Percentiles rank a stretch among this genome's conserved stretches.
Conservation (phyloP, 345 rosid species). For the Aquilaria sinensis region DNA sequence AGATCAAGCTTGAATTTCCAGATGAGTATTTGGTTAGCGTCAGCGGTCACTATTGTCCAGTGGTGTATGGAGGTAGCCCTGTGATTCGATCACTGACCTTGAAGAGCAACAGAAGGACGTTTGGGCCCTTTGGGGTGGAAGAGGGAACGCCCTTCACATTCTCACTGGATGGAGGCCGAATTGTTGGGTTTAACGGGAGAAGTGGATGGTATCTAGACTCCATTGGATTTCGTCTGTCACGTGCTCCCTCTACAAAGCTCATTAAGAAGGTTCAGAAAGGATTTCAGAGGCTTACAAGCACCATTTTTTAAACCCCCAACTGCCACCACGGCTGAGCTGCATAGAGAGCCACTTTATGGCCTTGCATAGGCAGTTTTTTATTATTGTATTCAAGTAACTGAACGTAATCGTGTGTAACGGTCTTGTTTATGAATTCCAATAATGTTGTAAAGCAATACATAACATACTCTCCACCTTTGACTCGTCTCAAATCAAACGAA, state of each 20-base stretch:
- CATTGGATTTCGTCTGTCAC: slow-evolving; percentile 51
- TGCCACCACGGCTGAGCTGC: no score
- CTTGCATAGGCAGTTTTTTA: background rate
- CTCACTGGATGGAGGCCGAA: slow-evolving; percentile 41
- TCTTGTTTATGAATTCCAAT: no score
- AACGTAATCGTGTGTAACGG: no score
- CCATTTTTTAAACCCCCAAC: slow-evolving; percentile 3
- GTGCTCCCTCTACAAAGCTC: slow-evolving; percentile 34
- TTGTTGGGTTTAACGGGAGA: slow-evolving; percentile 64
- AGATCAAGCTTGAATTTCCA: slow-evolving; percentile 73
- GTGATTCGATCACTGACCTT: slow-evolving; percentile 68
- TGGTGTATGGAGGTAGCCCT: slow-evolving; percentile 49
- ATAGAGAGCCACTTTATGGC: background rate
- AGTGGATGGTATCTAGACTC: slow-evolving; percentile 75
- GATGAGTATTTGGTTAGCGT: slow-evolving; percentile 55
- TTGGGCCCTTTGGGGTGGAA: slow-evolving; percentile 67
- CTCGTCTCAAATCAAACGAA: no score
- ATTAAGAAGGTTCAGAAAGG: slow-evolving; percentile 41
- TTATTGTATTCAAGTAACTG: no score
- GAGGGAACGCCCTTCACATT: slow-evolving; percentile 69
- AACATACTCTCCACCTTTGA: no score
- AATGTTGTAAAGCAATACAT: no score
- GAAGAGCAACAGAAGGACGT: slow-evolving; percentile 54
- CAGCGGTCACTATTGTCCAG: slow-evolving; percentile 53
- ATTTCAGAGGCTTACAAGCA: slow-evolving; percentile 43